Base-by-base conservation (phyloP, 2,329 filamentous ascomycete genomes). In the Alternaria burnsii region DNA sequence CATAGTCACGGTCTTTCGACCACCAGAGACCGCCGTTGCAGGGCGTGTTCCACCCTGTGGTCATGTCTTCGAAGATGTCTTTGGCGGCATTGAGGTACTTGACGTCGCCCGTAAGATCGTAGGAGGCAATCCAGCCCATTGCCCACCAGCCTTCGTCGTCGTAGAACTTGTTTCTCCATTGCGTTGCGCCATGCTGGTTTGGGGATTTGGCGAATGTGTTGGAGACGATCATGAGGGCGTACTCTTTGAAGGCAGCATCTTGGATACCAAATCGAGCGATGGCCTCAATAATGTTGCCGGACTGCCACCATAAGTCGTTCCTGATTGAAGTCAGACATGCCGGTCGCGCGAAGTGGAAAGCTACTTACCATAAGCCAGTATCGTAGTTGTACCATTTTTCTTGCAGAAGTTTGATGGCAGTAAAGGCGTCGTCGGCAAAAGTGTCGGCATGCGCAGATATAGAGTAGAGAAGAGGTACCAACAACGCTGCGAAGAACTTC, bases 61-160 rank as follows among this genome's bases (percentile, higher is more conserved):
- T 81, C 78, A 88, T 85, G 69, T 89, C 86, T 28, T 84, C 80
- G 66, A 87, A 88, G 57, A 89, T 82, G 34, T 79, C 73, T 55
- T 81, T 80, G 9, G 86, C 85, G 6, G 82, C 80, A 47, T 85
- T 71, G 40, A 89, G 83, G 64, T 87, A 89, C n/a, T 80, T 79
- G 2, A 64, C 36, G 44, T 88, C 78, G 3, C 79, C 76, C 0
- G 86, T 86, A 16, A 86, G 76, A 68, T 89, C 87, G 68, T 82
- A 87, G 5, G 84, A 79, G 24, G 84, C 82, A 54, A 89, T 84
- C 80, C 86, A 83, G 18, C 81, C 87, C 59, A 89, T 79, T 10
- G 83, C 86, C 87, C 87, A 89, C 87, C 87, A 89, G n/a, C 85
- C 83, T 70, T 86, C 84, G 67, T 89, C 87, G 63, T 89, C 87